Evolutionary conservation across 2,329 filamentous ascomycete genomes (phyloP), one percentile per base, ranked within the genome.

Genomic region (Sordariomycetes sp.): DNA sequence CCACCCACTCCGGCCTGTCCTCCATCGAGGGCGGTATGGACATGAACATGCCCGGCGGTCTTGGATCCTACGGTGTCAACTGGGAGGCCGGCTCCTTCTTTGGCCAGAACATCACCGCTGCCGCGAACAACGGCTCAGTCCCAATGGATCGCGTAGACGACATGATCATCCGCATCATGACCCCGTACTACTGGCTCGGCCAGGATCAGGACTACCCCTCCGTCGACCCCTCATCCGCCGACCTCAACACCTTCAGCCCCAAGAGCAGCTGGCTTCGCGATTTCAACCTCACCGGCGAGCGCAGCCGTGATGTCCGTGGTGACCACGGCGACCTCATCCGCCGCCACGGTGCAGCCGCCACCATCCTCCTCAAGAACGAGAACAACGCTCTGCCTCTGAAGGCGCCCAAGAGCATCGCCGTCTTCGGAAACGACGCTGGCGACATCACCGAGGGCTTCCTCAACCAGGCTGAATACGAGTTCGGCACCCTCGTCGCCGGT

Each of bases 321-420:
- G 63, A 79, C 45, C 70, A 78, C 21, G 73, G 64, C 5, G 51
- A 64, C 1, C 50, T 79, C 5, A 63, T 74, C 43, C 64, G 72
- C 32, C 72, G 71, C 65, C 69, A 78, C 43, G 66, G 53, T 12
- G 52, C 57, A 11, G 57, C 54, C 37, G 79, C 79, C 15, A 80
- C 73, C 10, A 74, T 86, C 12, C 67, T 90, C 3, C 63, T 90
- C 40, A 90, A 88, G 66, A 88, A 88, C 57, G 60, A 60, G 20
- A 66, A 67, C 40, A 68, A 67, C 23, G 66, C 66, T 2, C 63
- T 86, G 6, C 82, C 82, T 0, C 60, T 76, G 24, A 68, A 68
- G 46, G 57, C 57, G 4, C 66, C 65, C 75, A 54, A 78, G 65
- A 54, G 63, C 58, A 54, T 78, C 68, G 60, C 69, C 52, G 44